A percentile compares a stretch with the other conserved stretches of the same genome.
These are phyloP conservation scores for Epichloe baconii DNA, from an alignment of 2,329 filamentous ascomycete species.

Conservation along the genomic window DNA sequence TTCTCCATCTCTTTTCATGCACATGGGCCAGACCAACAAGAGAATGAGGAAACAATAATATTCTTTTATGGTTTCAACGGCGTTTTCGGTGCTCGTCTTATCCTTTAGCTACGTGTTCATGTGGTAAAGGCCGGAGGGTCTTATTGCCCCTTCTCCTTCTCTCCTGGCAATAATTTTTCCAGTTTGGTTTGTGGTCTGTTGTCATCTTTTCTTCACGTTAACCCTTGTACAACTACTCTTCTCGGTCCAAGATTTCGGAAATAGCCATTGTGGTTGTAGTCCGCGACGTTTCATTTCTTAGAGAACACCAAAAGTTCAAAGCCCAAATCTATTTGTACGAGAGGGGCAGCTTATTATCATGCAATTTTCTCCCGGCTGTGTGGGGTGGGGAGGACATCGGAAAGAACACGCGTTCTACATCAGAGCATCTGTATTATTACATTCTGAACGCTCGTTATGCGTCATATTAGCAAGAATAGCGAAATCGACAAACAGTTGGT, in stretches of 20 bases:
- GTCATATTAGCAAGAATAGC: neutral
- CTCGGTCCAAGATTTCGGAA: conserved; percentile 5
- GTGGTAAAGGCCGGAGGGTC: neutral
- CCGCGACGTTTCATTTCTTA: neutral
- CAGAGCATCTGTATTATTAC: conserved; percentile 1
- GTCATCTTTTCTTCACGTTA: conserved; percentile 5
- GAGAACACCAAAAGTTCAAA: neutral
- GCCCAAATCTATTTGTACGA: neutral
- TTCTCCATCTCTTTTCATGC: conserved; percentile 1
- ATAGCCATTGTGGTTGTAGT: neutral
- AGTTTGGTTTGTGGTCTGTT: neutral
- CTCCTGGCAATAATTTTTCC: neutral
- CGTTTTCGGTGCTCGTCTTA: neutral
- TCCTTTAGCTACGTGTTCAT: neutral
- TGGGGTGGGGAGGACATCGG: too few relatives aligned
- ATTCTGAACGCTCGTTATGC: conserved; percentile 4
- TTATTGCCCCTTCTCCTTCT: too few relatives aligned
- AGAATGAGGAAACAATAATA: neutral
- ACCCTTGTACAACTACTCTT: conserved; percentile 24
- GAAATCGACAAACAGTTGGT: neutral
- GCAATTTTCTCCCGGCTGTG: too few relatives aligned
- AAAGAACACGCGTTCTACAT: neutral
- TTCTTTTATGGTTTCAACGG: neutral
- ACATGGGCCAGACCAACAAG: neutral
- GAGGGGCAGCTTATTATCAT: neutral